Base-by-base conservation (phyloP, 306 rosid species). In the Dryas alaskensis region DNA sequence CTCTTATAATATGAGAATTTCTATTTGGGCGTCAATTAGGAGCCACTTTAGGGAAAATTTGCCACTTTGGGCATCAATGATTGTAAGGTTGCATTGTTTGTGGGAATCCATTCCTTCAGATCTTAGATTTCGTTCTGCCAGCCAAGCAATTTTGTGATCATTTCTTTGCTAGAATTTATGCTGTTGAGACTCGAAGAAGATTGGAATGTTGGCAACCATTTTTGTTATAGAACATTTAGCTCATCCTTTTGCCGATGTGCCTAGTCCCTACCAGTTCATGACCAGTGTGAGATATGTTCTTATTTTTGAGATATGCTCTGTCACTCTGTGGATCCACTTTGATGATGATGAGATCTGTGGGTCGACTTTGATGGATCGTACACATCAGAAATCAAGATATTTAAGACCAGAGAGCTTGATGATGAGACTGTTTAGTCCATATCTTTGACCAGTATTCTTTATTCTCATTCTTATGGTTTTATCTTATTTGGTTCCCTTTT, bases 1-100 rank as follows among this genome's bases (percentile, higher is more conserved):
- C 92, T 87, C 73, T 85, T 87, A 64, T 87, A 83, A 81, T 70
- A 58, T 25, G 62, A 79, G 14, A 76, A 62, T 60, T 73, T 73
- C 60, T 46, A 64, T 73, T 51, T 10, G 73, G 74, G 11, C 31
- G n/a, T 73, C 71, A 60, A 74, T 62, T 69, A 60, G 49, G 52
- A 72, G 76, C 54, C 70, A 25, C 25, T 52, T 14, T 59, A 70
- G 67, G 65, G 62, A 8, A 54, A 12, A 27, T 62, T 22, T 84
- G 67, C 72, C 54, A 66, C 11, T 79, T 31, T 31, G 37, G 37
- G 37, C 37, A 75, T 68, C 65, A 6, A 63, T 79, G 16, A 60
- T 51, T 62, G 79, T 80, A 72, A 49, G 72, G 40, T 73, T 77
- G 51, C 72, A 64, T 70, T 48, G 59, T 66, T 45, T 82, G 62